Evolutionary conservation across 306 rosid genomes (phyloP).

Genomic region (Hylodesmum podocarpum): DNA sequence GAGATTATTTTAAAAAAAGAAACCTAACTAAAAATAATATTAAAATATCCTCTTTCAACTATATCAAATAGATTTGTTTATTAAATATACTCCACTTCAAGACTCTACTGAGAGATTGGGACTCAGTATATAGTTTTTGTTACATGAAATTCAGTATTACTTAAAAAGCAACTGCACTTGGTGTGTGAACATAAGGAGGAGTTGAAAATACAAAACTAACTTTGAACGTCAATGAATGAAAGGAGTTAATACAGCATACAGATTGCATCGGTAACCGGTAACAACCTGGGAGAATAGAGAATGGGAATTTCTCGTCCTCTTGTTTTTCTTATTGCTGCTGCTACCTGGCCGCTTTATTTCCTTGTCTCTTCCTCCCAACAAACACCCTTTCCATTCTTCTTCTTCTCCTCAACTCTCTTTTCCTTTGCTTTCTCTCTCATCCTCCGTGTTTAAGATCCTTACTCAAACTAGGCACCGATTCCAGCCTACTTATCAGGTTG

Average conservation of each 20-base stretch:
- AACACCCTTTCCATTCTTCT: conserved; percentile 11
- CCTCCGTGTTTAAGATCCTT: conserved; percentile 31
- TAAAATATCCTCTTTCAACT: too few species aligned
- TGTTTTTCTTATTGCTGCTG: conserved; percentile 30
- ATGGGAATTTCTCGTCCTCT: conserved; percentile 47
- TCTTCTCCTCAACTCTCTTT: background rate
- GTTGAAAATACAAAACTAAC: background rate
- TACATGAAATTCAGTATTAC: too few species aligned
- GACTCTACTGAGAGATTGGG: too few species aligned
- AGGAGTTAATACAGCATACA: background rate
- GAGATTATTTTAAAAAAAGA: too few species aligned
- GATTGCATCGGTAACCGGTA: conserved; percentile 57
- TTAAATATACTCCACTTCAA: too few species aligned
- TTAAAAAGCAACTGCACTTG: too few species aligned
- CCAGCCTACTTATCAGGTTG: conserved; percentile 36
- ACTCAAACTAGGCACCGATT: conserved; percentile 33
- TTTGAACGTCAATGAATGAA: background rate
- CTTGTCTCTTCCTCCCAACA: conserved; percentile 29
- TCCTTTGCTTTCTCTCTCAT: background rate
- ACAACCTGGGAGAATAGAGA: conserved; percentile 28
- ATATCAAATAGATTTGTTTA: too few species aligned
- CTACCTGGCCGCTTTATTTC: conserved; percentile 57
- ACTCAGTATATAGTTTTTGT: too few species aligned
- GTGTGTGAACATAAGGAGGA: background rate
- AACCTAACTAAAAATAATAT: too few species aligned